A percentile compares a stretch with the other conserved stretches of the same genome.
Conservation (phyloP, 2,329 filamentous ascomycete species). For the Claviceps paspali region DNA sequence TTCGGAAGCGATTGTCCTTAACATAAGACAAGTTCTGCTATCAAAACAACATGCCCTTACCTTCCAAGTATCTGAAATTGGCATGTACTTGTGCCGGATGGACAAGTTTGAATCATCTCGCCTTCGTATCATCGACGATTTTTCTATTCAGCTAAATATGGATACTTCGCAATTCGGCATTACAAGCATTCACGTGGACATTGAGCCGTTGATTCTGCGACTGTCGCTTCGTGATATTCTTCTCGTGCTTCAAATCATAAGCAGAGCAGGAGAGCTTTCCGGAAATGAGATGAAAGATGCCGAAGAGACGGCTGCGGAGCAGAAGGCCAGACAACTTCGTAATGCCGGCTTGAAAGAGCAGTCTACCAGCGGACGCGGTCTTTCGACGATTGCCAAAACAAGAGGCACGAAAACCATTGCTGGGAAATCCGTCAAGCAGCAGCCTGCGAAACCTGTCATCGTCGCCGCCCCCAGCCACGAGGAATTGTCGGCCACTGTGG, state of each 20-base stretch:
- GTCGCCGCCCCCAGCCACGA: slow-evolving; percentile 32
- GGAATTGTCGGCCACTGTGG: slow-evolving; percentile 70
- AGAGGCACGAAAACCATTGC: slow-evolving; percentile 23
- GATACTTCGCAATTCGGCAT: slow-evolving; percentile 49
- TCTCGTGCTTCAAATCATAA: slow-evolving; percentile 81
- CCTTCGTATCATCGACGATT: slow-evolving; percentile 89
- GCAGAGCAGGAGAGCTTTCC: slow-evolving; percentile 78
- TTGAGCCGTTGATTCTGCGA: slow-evolving; percentile 82
- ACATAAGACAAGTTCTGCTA: slow-evolving; percentile 82
- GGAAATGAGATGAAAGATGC: slow-evolving; percentile 37
- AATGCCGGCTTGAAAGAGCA: slow-evolving; percentile 35
- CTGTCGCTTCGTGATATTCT: slow-evolving; percentile 89
- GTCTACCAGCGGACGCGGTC: slow-evolving; percentile 39
- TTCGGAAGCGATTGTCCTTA: slow-evolving; percentile 90
- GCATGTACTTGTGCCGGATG: slow-evolving; percentile 98
- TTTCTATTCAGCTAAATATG: slow-evolving; percentile 79
- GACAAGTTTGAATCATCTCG: slow-evolving; percentile 87
- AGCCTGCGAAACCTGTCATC: slow-evolving; percentile 7
- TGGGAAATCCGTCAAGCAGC: slow-evolving; percentile 13
- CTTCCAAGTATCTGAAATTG: slow-evolving; percentile 81
- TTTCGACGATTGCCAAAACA: slow-evolving; percentile 35
- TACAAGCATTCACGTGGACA: slow-evolving; percentile 69
- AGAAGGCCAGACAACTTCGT: slow-evolving; percentile 40
- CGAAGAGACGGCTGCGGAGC: slow-evolving; percentile 27
- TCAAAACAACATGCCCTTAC: slow-evolving; percentile 91